A percentile compares a stretch with the other conserved stretches of the same genome.
These are phyloP conservation scores for Wallacemonas rigidus DNA, from an alignment of 208 protist species.

Conservation along the genomic window DNA sequence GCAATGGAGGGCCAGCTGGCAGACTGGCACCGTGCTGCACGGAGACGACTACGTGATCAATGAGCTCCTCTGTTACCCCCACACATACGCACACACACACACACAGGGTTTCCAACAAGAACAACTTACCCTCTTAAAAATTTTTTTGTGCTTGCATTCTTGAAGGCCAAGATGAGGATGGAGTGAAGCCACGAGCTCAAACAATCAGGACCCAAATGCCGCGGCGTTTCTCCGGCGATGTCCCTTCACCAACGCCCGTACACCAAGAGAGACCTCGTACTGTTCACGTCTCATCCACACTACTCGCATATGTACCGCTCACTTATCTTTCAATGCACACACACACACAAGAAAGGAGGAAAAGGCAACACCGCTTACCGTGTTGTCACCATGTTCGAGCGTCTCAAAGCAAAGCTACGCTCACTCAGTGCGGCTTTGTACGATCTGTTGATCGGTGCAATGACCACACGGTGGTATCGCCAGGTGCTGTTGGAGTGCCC, in stretches of 20 bases:
- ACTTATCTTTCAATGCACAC: background rate
- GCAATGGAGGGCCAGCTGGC: slow-evolving; percentile 55
- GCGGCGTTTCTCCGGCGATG: no score
- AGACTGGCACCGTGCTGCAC: slow-evolving; percentile 51
- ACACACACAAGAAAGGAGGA: background rate
- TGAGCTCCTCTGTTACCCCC: slow-evolving; percentile 16
- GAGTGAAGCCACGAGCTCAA: no score
- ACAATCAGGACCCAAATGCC: no score
- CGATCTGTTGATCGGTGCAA: slow-evolving; percentile 51
- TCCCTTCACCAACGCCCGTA: no score
- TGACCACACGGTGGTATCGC: slow-evolving; percentile 80
- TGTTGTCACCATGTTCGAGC: slow-evolving; percentile 27
- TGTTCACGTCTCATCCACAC: background rate
- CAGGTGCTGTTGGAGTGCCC: slow-evolving; percentile 72
- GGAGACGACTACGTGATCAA: slow-evolving; percentile 43
- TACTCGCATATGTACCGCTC: background rate
- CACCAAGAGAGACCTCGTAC: no score
- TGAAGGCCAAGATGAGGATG: no score
- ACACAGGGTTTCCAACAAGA: background rate
- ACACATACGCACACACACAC: slow-evolving; percentile 8
- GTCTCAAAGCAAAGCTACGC: slow-evolving; percentile 25
- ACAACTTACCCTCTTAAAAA: no score
- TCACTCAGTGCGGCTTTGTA: slow-evolving; percentile 57
- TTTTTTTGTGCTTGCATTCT: no score
- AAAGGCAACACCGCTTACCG: background rate